These are phyloP conservation scores for Arachis monticola DNA, from an alignment of 331 rosid genomes.

Conservation along the genomic window DNA sequence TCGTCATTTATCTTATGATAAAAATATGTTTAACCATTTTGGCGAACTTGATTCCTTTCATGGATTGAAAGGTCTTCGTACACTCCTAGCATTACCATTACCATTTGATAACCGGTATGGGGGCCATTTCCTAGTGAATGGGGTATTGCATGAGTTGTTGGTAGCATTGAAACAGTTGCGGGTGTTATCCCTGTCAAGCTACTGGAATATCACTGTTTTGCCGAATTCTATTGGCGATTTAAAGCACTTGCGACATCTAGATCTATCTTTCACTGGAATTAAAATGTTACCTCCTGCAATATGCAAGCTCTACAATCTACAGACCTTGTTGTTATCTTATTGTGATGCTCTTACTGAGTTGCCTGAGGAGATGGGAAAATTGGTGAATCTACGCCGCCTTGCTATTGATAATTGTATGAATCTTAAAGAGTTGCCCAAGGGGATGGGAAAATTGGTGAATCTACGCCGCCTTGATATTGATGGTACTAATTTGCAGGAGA, in stretches of 20 bases:
- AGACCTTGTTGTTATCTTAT: not conserved
- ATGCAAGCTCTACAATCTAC: constrained; percentile 37
- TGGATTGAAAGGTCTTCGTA: constrained; percentile 4
- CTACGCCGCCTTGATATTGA: constrained; percentile 12
- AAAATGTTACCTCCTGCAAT: constrained; percentile 5
- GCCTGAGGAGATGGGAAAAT: constrained; percentile 31
- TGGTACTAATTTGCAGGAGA: not conserved
- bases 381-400: constrained; percentile 29
- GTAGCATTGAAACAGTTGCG: not conserved
- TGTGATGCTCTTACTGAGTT: constrained; percentile 1
- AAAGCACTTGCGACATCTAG: constrained; percentile 3
- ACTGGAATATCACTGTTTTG: not conserved
- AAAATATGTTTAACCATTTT: not conserved
- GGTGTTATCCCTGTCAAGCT: constrained; percentile 23
- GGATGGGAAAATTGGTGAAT: constrained; percentile 38
- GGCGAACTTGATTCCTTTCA: not conserved
- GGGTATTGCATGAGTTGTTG: not conserved
- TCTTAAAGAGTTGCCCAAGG: constrained; percentile 20
- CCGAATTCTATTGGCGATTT: constrained; percentile 27
- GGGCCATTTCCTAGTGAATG: not conserved
- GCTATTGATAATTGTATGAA: not conserved
- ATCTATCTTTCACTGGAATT: constrained; percentile 30
- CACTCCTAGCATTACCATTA: constrained; percentile 29
- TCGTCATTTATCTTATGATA: constrained; percentile 27
- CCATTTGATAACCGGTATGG: not conserved